phyloP scores from a whole-genome alignment of 1,284 basidiomycete genomes.

The Vanrija sp. region DNA sequence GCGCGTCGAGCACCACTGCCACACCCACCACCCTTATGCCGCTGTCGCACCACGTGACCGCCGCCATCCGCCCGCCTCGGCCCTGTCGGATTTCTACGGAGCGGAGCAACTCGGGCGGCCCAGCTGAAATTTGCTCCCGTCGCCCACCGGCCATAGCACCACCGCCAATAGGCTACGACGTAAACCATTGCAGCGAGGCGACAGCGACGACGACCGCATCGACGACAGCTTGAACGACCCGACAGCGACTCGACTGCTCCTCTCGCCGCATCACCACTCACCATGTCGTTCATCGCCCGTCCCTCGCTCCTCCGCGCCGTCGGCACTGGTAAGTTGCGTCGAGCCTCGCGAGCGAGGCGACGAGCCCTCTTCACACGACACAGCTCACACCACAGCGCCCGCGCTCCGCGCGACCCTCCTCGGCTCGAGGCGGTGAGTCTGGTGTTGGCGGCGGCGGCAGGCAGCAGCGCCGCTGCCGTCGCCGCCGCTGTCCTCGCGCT shows the following conservation, averaged over 20 bases:
- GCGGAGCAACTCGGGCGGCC: too few species aligned
- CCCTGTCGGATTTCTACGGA: too few species aligned
- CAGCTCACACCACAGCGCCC: slow-evolving; percentile 8
- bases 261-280: slow-evolving; percentile 1
- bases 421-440: slow-evolving; percentile 18
- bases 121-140: background rate
- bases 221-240: too few species aligned
- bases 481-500: background rate
- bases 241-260: background rate
- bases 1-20: too few species aligned
- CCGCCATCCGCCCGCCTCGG: too few species aligned
- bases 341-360: background rate
- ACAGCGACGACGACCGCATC: too few species aligned
- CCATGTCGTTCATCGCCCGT: slow-evolving; percentile 15
- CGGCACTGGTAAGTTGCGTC: slow-evolving; percentile 12
- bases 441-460: background rate
- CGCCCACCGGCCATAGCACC: too few species aligned
- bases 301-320: slow-evolving; percentile 19
- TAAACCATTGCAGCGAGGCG: too few species aligned
- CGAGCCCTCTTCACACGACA: background rate
- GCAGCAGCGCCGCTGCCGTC: background rate
- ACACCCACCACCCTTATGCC: too few species aligned
- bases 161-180: background rate
- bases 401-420: slow-evolving; percentile 4
- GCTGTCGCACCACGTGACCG: too few species aligned